Evolutionary conservation across 2,329 filamentous ascomycete genomes (phyloP).

Genomic region (Verticillium isaacii): DNA sequence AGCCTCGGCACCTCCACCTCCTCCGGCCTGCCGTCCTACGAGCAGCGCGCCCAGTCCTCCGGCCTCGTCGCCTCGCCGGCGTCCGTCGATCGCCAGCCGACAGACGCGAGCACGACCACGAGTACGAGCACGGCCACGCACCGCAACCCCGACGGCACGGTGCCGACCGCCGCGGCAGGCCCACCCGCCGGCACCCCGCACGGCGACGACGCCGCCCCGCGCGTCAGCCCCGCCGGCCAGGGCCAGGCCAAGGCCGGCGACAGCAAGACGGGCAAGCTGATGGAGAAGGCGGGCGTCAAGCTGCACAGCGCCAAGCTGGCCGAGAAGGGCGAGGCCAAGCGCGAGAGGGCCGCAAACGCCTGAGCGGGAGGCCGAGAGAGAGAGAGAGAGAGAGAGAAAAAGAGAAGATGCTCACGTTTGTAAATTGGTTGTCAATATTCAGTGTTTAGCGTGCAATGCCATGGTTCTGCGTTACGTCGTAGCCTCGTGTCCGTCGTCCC

Average conservation of each 20-base stretch:
- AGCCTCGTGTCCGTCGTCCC: not conserved
- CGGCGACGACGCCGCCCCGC: constrained; percentile 10
- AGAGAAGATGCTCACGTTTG: too few species aligned
- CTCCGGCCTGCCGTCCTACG: not conserved
- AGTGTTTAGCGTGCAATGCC: not conserved
- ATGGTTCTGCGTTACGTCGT: not conserved
- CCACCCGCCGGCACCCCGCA: constrained; percentile 2
- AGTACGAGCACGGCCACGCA: not conserved
- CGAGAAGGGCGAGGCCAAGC: constrained; percentile 45
- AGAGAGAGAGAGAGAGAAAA: too few species aligned
- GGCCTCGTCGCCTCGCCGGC: constrained; percentile 3
- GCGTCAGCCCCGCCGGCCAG: constrained; percentile 26
- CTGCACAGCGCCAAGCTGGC: constrained; percentile 42
- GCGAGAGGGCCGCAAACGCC: constrained; percentile 28
- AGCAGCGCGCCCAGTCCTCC: constrained; percentile 2
- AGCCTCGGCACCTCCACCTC: constrained; percentile 9
- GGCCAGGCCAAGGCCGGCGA: constrained; percentile 21
- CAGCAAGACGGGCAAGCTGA: constrained; percentile 49
- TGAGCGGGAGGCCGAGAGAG: not conserved
- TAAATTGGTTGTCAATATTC: not conserved
- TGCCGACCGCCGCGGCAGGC: not conserved
- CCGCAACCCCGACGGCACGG: constrained; percentile 4
- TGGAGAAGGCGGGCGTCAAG: constrained; percentile 52
- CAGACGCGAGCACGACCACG: constrained; percentile 7
- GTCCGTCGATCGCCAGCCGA: constrained; percentile 11